Percentiles rank a stretch among this genome's conserved stretches.
Evolutionary conservation across 169 alveolate species (phyloP).

Genomic region (Eimeria acervulina): DNA sequence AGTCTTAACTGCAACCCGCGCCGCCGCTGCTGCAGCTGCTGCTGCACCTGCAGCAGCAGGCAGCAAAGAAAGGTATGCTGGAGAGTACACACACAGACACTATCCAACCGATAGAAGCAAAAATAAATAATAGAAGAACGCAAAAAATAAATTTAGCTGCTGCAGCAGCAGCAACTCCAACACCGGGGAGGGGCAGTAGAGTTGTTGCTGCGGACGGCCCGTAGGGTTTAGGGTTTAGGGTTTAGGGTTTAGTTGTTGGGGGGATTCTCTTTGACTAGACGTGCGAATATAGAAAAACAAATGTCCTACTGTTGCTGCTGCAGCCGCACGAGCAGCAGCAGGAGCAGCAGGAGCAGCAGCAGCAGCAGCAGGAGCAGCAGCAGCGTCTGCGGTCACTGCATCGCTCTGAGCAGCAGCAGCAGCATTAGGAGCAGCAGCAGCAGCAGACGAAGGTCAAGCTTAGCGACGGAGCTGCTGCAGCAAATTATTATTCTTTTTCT

Average conservation of each 20-base stretch:
- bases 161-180: not conserved
- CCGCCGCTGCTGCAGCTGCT: constrained; percentile 16
- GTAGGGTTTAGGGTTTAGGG: too few species aligned
- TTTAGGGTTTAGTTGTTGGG: not conserved
- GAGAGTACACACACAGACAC: too few species aligned
- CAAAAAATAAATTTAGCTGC: not conserved
- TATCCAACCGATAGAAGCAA: not conserved
- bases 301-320: too few species aligned
- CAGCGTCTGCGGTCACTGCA: constrained; percentile 49
- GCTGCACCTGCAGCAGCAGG: constrained; percentile 22
- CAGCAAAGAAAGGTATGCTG: not conserved
- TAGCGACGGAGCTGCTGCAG: not conserved
- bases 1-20: not conserved
- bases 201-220: constrained; percentile 38
- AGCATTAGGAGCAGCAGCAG: constrained; percentile 11
- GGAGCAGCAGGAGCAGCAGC: constrained; percentile 7
- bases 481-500: not conserved
- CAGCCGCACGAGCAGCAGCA: not conserved
- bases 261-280: too few species aligned
- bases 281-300: too few species aligned
- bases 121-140: not conserved
- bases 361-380: constrained; percentile 29
- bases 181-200: not conserved
- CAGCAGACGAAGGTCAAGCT: too few species aligned
- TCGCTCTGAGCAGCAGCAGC: constrained; percentile 48